phyloP scores from a whole-genome alignment of 768 basidiomycete species.

The Melanogaster broomeanus region DNA sequence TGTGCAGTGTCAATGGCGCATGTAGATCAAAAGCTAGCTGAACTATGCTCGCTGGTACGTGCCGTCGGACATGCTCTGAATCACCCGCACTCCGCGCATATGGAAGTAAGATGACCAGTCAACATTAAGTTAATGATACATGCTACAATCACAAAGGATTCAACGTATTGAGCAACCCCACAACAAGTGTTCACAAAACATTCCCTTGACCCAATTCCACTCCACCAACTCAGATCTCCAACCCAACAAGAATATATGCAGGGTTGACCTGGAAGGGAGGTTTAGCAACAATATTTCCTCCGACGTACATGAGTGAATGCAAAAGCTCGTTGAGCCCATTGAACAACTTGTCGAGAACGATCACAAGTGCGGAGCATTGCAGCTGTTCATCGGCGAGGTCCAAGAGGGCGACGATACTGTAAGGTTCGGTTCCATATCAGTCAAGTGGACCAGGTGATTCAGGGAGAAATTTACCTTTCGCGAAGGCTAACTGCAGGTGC shows the following conservation, averaged over 20 bases:
- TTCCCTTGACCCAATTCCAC: conserved; percentile 26
- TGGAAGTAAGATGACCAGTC: background rate
- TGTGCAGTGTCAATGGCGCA: too few species aligned
- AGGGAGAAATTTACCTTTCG: conserved; percentile 61
- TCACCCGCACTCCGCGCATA: background rate
- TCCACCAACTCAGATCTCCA: conserved; percentile 61
- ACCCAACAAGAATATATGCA: conserved; percentile 80
- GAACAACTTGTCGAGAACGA: conserved; percentile 75
- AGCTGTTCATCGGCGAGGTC: conserved; percentile 87
- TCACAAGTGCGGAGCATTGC: conserved; percentile 74
- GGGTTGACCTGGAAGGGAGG: conserved; percentile 76
- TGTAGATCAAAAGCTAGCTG: too few species aligned
- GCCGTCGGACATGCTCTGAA: background rate
- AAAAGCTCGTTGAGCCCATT: conserved; percentile 71
- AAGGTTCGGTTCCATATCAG: background rate
- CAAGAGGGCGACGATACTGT: conserved; percentile 80
- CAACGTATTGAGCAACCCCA: conserved; percentile 22
- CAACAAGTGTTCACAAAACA: conserved; percentile 23
- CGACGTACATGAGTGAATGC: conserved; percentile 92
- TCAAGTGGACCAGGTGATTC: conserved; percentile 4
- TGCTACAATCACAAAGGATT: conserved; percentile 4
- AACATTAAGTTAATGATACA: background rate
- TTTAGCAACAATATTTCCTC: conserved; percentile 81
- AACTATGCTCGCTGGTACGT: too few species aligned
- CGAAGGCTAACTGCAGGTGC: conserved; percentile 77